Base-by-base conservation (phyloP, 345 rosid genomes). In the Eutrema heterophyllum region DNA sequence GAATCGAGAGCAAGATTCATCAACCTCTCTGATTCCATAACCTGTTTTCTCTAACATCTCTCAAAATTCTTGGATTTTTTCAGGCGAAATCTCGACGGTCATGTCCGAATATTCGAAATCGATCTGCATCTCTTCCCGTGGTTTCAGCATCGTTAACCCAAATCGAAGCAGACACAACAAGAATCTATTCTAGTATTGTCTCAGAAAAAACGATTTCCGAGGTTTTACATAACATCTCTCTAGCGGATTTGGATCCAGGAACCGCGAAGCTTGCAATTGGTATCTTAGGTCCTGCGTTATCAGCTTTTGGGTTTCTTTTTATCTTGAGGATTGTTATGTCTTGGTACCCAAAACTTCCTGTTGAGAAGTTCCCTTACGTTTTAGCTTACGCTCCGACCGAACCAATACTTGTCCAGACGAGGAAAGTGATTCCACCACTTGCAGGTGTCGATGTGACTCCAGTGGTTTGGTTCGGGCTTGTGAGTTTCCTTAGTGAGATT, bases 401-500 rank as follows among this genome's bases (percentile, higher is more conserved):
- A 58, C 96, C 98, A 9, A 68, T 94, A 44, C 93, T 91, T 35
- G 73, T 79, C 6, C 83, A 71, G 39, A 91, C 96, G 0, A 73
- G 96, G 68, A 94, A 91, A 84, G 49, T 89, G 81, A 91, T 91
- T 77, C 95, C 95, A 16, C 98, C 98, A 8, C 79, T 89, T 11
- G 98, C 90, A 0, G 96, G 98, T 12, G 96, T 91, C 10, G 98
- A 94, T 62, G 93, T 94, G 7, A 89, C 93, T 74, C 98, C 96
- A 0, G 97, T 91, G 0, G 96, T 93, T 14, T 89, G 98, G 93
- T 87, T 93, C 9, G 98, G 91, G 1, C 71, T 93, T 73, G 7
- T 85, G 15, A 93, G 97, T 81, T 93, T 93, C 64, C 81, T 89
- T n/a, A 93, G 83, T 21, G 96, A 94, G 79, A 91, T 91, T 67